A percentile compares a stretch with the other conserved stretches of the same genome.
phyloP scores from a whole-genome alignment of 495 filamentous ascomycete species.

The Daldinia grandis region DNA sequence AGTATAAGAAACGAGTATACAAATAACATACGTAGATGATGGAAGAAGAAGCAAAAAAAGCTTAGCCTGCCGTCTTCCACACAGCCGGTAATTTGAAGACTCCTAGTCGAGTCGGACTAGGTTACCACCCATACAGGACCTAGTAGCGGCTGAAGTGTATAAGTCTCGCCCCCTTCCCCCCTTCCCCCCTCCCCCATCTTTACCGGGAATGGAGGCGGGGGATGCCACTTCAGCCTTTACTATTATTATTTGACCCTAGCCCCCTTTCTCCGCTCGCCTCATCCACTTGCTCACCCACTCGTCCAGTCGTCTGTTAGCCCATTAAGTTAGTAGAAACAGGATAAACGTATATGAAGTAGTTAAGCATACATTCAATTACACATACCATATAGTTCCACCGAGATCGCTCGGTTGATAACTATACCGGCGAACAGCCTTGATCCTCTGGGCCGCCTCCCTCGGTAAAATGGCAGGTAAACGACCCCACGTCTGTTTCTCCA shows the following conservation, averaged over 20 bases:
- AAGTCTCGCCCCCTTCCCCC: no score
- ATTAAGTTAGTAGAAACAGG: background rate
- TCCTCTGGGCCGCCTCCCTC: slow-evolving; percentile 10
- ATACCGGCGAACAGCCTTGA: slow-evolving; percentile 11
- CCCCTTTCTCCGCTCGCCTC: slow-evolving; percentile 1
- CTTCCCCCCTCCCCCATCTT: no score
- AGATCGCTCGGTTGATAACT: slow-evolving; percentile 28
- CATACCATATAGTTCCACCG: slow-evolving; percentile 10
- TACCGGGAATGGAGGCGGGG: slow-evolving; percentile 22
- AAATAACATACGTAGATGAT: background rate
- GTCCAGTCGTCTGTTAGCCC: background rate
- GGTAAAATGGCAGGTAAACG: slow-evolving; percentile 29
- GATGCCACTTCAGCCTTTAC: slow-evolving; percentile 22
- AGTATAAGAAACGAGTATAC: background rate
- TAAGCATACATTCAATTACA: background rate
- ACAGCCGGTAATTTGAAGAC: slow-evolving; percentile 2
- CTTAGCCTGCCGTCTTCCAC: slow-evolving; percentile 13
- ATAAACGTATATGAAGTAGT: background rate
- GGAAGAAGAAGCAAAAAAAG: background rate
- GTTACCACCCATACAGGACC: background rate
- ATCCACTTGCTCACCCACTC: background rate
- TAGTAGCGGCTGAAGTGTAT: slow-evolving; percentile 32
- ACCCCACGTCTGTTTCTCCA: slow-evolving; percentile 36
- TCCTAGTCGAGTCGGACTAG: background rate
- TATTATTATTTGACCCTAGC: slow-evolving; percentile 6